phyloP scores from a whole-genome alignment of 306 rosid species.

The Castanospermum australe region DNA sequence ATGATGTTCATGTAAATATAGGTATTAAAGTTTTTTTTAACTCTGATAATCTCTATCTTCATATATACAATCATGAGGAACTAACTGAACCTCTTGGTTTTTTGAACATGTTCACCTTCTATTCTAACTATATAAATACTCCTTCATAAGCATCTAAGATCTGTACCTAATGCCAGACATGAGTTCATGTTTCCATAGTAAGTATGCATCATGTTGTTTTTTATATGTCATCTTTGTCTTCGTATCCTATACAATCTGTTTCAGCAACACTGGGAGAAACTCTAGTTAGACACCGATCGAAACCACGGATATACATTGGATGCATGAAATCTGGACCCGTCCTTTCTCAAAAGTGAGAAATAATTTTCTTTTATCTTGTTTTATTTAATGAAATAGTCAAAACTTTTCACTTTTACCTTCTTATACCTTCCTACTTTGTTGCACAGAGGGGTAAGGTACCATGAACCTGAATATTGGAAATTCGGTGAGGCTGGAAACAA shows the following conservation, averaged over 20 bases:
- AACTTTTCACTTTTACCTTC: conserved; percentile 31
- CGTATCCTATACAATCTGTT: conserved; percentile 21
- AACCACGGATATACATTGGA: conserved; percentile 78
- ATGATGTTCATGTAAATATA: conserved; percentile 95
- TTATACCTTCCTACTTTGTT: conserved; percentile 28
- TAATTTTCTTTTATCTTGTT: background rate
- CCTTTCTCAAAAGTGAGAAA: conserved; percentile 74
- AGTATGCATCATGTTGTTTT: background rate
- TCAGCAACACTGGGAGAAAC: conserved; percentile 97
- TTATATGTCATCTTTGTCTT: background rate
- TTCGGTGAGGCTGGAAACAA: conserved; percentile 95
- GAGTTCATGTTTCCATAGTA: conserved; percentile 1
- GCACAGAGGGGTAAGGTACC: conserved; percentile 95
- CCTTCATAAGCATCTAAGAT: conserved; percentile 13
- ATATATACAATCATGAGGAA: background rate
- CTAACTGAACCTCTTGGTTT: background rate
- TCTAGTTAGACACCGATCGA: conserved; percentile 79
- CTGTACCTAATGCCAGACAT: background rate
- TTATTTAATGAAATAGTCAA: background rate
- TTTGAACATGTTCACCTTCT: background rate
- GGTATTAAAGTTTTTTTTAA: conserved; percentile 45
- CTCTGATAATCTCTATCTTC: background rate
- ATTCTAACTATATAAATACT: background rate
- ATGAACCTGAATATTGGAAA: conserved; percentile 96
- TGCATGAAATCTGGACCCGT: conserved; percentile 99